A percentile compares a stretch with the other conserved stretches of the same genome.
Conservation (phyloP, 2,329 filamentous ascomycete species). For the Aspergillus pseudonomiae region DNA sequence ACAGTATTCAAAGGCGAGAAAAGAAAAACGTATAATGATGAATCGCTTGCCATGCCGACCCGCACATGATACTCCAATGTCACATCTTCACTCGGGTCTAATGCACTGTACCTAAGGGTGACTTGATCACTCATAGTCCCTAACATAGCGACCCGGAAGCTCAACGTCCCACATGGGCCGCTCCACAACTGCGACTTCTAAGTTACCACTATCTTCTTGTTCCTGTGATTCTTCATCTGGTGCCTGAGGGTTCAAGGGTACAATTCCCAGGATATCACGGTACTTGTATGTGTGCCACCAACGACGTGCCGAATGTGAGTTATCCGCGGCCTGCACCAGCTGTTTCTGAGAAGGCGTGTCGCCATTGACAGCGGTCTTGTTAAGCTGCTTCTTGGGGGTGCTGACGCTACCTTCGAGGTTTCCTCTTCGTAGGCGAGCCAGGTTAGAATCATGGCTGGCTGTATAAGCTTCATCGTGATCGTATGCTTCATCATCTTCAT, state of each 20-base stretch:
- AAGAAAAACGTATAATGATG: neutral
- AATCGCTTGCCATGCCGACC: neutral
- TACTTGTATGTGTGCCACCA: constrained; percentile 91
- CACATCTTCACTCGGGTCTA: neutral
- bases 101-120: neutral
- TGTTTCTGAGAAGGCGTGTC: constrained; percentile 29
- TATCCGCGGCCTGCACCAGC: constrained; percentile 25
- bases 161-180: constrained; percentile 82
- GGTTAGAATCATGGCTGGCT: constrained; percentile 31
- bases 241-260: constrained; percentile 52
- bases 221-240: constrained; percentile 31
- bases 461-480: constrained; percentile 38
- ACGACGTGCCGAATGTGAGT: constrained; percentile 32
- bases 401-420: constrained; percentile 20
- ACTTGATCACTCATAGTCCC: constrained; percentile 51
- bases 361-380: constrained; percentile 22
- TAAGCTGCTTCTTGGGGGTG: constrained; percentile 23
- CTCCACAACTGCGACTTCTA: constrained; percentile 87
- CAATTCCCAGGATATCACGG: constrained; percentile 81
- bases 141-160: constrained; percentile 71
- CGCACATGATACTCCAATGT: neutral
- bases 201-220: constrained; percentile 19
- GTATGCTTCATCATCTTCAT: constrained; percentile 36
- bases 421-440: constrained; percentile 37
- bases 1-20: neutral